These are phyloP conservation scores for Melaleuca alternifolia DNA, from an alignment of 345 rosid species.

Conservation along the genomic window DNA sequence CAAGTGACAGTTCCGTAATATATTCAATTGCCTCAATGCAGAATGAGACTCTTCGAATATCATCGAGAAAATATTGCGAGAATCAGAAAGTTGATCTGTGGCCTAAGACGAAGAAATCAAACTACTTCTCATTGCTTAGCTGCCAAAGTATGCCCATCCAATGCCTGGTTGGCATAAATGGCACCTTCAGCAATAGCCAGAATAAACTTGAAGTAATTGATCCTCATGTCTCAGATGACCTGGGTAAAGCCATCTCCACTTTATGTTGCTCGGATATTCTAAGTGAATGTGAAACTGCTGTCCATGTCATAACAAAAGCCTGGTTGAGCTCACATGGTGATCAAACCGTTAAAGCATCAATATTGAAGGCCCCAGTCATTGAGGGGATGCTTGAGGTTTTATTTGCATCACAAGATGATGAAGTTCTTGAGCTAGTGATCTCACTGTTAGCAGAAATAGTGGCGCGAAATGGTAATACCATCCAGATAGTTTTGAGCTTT, in stretches of 20 bases:
- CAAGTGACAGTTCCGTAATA: neutral
- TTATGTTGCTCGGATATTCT: conserved; percentile 31
- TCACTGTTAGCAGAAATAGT: conserved; percentile 40
- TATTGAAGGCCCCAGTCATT: conserved; percentile 27
- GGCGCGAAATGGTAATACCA: conserved; percentile 9
- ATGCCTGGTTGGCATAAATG: conserved; percentile 17
- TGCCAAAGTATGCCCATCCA: conserved; percentile 31
- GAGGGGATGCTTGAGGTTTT: conserved; percentile 44
- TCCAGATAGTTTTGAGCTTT: conserved; percentile 28
- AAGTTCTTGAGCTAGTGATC: conserved; percentile 40
- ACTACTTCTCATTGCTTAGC: conserved; percentile 12
- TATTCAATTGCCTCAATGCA: conserved; percentile 1
- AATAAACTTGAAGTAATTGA: neutral
- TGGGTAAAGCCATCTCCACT: conserved; percentile 23
- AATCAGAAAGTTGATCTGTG: conserved; percentile 2
- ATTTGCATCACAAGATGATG: conserved; percentile 43
- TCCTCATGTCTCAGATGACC: conserved; percentile 10
- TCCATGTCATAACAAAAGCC: conserved; percentile 25
- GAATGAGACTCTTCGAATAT: conserved; percentile 6
- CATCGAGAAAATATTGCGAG: conserved; percentile 7
- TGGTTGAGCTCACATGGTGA: conserved; percentile 37
- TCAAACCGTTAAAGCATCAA: conserved; percentile 18
- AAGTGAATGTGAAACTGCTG: conserved; percentile 34
- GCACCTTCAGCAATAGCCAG: conserved; percentile 2
- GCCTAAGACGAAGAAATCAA: conserved; percentile 18